Conservation (phyloP, 139 green algal species). For the Zygnema circumcarinatum region DNA sequence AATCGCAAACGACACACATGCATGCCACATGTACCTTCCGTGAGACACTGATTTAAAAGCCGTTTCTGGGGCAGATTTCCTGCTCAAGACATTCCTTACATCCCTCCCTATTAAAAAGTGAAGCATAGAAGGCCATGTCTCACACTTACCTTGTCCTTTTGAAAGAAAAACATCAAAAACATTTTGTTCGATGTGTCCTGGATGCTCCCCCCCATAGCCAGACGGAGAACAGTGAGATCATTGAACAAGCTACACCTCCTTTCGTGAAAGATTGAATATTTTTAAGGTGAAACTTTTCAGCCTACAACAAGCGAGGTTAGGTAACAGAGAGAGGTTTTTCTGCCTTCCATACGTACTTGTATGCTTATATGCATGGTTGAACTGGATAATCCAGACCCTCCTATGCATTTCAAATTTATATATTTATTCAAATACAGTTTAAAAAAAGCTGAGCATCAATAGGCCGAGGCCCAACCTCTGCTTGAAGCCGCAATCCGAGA, state of each 20-base stretch:
- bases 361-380: neutral
- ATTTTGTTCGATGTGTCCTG: conserved; percentile 60
- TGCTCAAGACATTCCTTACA: conserved; percentile 12
- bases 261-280: neutral
- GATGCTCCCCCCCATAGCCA: neutral
- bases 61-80: neutral
- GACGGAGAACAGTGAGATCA: neutral
- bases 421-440: no score
- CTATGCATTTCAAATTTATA: no score
- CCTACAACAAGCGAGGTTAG: no score
- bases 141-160: conserved; percentile 14
- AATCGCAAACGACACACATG: neutral
- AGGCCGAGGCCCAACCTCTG: neutral
- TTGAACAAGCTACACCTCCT: neutral
- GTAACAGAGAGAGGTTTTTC: no score
- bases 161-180: conserved; percentile 50
- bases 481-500: conserved; percentile 35
- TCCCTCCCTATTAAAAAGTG: neutral
- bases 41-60: neutral
- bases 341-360: neutral
- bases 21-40: neutral
- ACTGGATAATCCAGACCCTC: no score
- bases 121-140: neutral
- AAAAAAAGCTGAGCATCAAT: neutral
- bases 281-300: no score